Percentiles rank a stretch among this genome's conserved stretches.
Conservation (phyloP, 2,329 filamentous ascomycete species). For the Tetracladium maxilliforme region DNA sequence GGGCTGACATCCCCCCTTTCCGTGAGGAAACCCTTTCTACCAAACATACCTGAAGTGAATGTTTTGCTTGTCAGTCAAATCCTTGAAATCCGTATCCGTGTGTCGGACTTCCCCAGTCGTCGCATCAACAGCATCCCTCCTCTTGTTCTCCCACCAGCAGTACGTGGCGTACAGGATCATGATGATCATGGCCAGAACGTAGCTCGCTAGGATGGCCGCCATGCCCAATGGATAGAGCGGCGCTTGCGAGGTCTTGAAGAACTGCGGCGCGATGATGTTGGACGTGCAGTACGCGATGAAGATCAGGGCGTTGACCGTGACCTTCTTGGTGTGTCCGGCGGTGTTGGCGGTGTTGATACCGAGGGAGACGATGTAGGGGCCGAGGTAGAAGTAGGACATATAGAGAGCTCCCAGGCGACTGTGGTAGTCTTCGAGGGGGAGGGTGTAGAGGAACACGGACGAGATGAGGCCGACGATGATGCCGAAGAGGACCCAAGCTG, state of each 20-base stretch:
- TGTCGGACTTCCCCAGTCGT: conserved; percentile 1
- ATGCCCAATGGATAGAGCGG: conserved; percentile 17
- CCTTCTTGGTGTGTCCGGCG: conserved; percentile 32
- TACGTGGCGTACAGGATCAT: conserved; percentile 11
- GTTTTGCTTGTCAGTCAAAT: conserved; percentile 9
- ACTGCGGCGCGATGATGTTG: conserved; percentile 27
- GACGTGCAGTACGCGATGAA: conserved; percentile 24
- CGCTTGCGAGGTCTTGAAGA: conserved; percentile 23
- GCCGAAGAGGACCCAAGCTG: conserved; percentile 13
- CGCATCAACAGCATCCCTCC: conserved; percentile 7
- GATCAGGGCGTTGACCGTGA: conserved; percentile 28
- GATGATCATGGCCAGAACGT: conserved; percentile 14
- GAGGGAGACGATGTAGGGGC: conserved; percentile 15
- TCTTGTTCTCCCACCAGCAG: conserved; percentile 16
- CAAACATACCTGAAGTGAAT: conserved; percentile 9
- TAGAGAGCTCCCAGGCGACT: conserved; percentile 21
- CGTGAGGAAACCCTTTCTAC: too few relatives aligned
- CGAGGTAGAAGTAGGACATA: conserved; percentile 18
- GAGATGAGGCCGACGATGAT: conserved; percentile 18
- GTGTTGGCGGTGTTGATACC: conserved; percentile 25
- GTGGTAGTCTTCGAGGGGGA: conserved; percentile 17
- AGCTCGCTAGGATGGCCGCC: conserved; percentile 21
- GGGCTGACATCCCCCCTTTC: too few relatives aligned
- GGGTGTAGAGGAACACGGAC: conserved; percentile 18
- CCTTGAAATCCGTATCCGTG: conserved; percentile 10